Conservation (phyloP, 768 basidiomycete genomes). For the Rhizopogon salebrosus region DNA sequence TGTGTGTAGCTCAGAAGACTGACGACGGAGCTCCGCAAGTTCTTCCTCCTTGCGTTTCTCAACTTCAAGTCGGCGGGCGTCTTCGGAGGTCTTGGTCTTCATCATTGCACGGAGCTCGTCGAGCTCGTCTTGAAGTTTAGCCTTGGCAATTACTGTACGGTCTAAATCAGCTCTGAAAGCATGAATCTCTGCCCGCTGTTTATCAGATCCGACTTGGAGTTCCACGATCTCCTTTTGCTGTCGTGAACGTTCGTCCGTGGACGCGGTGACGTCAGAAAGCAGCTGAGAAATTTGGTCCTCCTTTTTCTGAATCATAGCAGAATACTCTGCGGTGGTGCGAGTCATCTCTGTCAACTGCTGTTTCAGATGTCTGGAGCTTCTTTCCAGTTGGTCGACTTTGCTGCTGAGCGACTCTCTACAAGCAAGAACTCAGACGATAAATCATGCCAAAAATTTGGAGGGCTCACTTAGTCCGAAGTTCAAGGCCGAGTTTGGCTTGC, state of each 20-base stretch:
- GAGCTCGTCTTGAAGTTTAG: slow-evolving; percentile 73
- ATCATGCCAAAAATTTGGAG: neutral
- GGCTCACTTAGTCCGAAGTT: slow-evolving; percentile 59
- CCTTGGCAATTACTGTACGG: slow-evolving; percentile 38
- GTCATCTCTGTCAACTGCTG: slow-evolving; percentile 75
- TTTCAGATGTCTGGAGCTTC: slow-evolving; percentile 64
- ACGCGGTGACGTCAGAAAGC: slow-evolving; percentile 44
- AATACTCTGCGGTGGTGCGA: slow-evolving; percentile 73
- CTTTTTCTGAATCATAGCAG: slow-evolving; percentile 69
- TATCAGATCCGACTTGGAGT: slow-evolving; percentile 65
- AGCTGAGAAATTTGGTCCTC: slow-evolving; percentile 64
- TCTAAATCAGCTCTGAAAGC: slow-evolving; percentile 52
- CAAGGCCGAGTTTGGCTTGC: slow-evolving; percentile 63
- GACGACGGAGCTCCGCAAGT: slow-evolving; percentile 62
- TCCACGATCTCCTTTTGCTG: slow-evolving; percentile 59
- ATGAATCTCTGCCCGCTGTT: slow-evolving; percentile 55
- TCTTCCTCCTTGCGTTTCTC: slow-evolving; percentile 88
- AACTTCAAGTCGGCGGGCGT: slow-evolving; percentile 75
- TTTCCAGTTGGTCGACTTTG: slow-evolving; percentile 58
- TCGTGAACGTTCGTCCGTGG: slow-evolving; percentile 49
- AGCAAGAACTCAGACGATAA: neutral
- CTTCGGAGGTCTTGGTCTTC: slow-evolving; percentile 83
- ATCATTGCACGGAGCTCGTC: slow-evolving; percentile 82
- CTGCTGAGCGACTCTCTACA: slow-evolving; percentile 58
- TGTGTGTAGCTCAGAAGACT: slow-evolving; percentile 55